Conservation (phyloP, 2,329 filamentous ascomycete genomes). For the Teratosphaeria viscida region DNA sequence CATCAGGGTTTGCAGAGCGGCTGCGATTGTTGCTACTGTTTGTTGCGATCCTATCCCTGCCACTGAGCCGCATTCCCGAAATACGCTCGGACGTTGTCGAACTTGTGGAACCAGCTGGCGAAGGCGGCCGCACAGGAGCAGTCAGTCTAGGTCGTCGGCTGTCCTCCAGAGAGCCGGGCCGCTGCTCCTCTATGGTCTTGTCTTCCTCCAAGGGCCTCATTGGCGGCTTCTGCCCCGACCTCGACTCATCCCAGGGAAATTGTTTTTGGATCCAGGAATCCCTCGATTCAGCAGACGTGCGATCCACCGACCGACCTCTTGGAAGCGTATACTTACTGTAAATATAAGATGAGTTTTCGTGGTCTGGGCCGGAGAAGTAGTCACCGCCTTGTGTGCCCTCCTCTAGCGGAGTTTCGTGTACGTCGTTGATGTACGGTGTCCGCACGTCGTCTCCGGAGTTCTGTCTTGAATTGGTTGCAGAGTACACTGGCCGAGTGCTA, state of each 20-base stretch:
- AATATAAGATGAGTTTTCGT: slow-evolving; percentile 59
- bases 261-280: slow-evolving; percentile 39
- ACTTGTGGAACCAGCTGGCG: slow-evolving; percentile 2
- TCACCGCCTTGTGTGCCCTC: slow-evolving; percentile 3
- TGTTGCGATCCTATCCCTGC: slow-evolving; percentile 3
- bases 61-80: slow-evolving; percentile 4
- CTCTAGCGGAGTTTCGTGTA: background rate
- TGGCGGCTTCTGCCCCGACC: background rate
- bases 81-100: slow-evolving; percentile 4
- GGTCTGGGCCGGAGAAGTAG: background rate
- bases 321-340: slow-evolving; percentile 79
- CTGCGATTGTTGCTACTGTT: slow-evolving; percentile 15
- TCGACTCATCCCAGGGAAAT: slow-evolving; percentile 49
- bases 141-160: background rate
- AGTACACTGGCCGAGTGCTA: slow-evolving; percentile 14
- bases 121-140: slow-evolving; percentile 2
- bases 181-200: background rate
- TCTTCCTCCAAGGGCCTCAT: background rate
- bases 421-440: slow-evolving; percentile 1
- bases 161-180: background rate
- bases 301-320: slow-evolving; percentile 65
- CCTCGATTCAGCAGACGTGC: slow-evolving; percentile 51
- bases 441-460: slow-evolving; percentile 26
- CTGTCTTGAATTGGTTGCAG: slow-evolving; percentile 24
- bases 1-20: slow-evolving; percentile 20